A percentile compares a stretch with the other conserved stretches of the same genome.
Evolutionary conservation across 2,329 filamentous ascomycete genomes (phyloP).

Genomic region (Fusarium phyllophilum): DNA sequence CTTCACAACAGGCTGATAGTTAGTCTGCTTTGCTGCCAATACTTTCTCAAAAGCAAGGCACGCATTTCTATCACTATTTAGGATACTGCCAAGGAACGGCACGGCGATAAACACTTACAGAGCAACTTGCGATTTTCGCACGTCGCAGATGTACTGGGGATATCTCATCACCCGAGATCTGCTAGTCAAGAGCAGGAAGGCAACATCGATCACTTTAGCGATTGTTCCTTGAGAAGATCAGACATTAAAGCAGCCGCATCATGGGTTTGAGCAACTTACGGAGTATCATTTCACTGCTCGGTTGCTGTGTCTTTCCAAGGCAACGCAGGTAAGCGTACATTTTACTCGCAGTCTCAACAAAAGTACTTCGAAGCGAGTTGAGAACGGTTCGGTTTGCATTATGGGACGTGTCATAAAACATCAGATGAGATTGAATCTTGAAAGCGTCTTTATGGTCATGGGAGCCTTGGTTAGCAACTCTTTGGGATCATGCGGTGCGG

Average conservation of each 20-base stretch:
- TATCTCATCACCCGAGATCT: constrained; percentile 56
- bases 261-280: constrained; percentile 56
- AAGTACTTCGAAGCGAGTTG: constrained; percentile 78
- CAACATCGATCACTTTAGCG: constrained; percentile 71
- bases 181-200: constrained; percentile 71
- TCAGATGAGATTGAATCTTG: constrained; percentile 84
- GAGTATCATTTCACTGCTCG: constrained; percentile 68
- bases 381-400: constrained; percentile 78
- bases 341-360: constrained; percentile 82
- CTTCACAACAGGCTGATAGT: constrained; percentile 68
- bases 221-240: constrained; percentile 64
- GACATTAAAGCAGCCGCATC: background rate
- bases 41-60: constrained; percentile 76
- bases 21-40: constrained; percentile 76
- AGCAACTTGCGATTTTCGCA: constrained; percentile 68
- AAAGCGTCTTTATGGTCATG: constrained; percentile 65
- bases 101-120: constrained; percentile 62
- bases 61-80: constrained; percentile 64
- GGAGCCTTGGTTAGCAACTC: background rate
- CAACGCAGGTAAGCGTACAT: constrained; percentile 70
- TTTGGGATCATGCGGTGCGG: background rate
- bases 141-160: constrained; percentile 65
- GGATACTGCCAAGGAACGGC: background rate
- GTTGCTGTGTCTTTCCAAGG: constrained; percentile 66
- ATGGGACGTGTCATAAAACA: constrained; percentile 83